Percentiles rank a stretch among this genome's conserved stretches.
phyloP scores from a whole-genome alignment of 495 filamentous ascomycete species.

The Neurospora sp. region DNA sequence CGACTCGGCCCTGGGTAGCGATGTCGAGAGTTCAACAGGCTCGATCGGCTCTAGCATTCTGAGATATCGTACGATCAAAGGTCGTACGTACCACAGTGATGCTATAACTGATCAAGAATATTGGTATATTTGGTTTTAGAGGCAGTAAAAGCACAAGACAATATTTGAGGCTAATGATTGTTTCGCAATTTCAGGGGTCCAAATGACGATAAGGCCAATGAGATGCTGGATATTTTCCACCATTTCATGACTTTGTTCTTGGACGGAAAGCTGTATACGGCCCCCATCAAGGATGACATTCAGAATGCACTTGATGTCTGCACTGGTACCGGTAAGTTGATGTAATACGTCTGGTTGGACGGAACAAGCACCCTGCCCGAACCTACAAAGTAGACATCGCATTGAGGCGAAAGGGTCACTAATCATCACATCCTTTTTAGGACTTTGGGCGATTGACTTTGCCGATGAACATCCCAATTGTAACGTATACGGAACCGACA shows the following conservation, averaged over 20 bases:
- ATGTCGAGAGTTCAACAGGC: conserved; percentile 11
- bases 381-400: background rate
- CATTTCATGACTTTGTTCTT: conserved; percentile 23
- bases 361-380: background rate
- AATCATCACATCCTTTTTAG: background rate
- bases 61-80: conserved; percentile 22
- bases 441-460: conserved; percentile 11
- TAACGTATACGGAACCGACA: conserved; percentile 49
- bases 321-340: background rate
- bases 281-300: conserved; percentile 32
- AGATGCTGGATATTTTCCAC: conserved; percentile 23
- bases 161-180: background rate
- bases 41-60: conserved; percentile 29
- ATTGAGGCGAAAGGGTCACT: background rate
- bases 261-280: conserved; percentile 43
- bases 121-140: conserved; percentile 9
- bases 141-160: background rate
- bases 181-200: conserved; percentile 15
- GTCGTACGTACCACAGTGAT: conserved; percentile 20
- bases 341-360: background rate
- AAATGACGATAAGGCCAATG: conserved; percentile 24
- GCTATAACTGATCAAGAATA: conserved; percentile 10
- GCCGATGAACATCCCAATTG: conserved; percentile 38
- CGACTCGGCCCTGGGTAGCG: conserved; percentile 29
- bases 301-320: conserved; percentile 43